Percentiles rank a stretch among this genome's conserved stretches.
phyloP scores from a whole-genome alignment of 2,329 filamentous ascomycete species.

The Xylogone sp. region DNA sequence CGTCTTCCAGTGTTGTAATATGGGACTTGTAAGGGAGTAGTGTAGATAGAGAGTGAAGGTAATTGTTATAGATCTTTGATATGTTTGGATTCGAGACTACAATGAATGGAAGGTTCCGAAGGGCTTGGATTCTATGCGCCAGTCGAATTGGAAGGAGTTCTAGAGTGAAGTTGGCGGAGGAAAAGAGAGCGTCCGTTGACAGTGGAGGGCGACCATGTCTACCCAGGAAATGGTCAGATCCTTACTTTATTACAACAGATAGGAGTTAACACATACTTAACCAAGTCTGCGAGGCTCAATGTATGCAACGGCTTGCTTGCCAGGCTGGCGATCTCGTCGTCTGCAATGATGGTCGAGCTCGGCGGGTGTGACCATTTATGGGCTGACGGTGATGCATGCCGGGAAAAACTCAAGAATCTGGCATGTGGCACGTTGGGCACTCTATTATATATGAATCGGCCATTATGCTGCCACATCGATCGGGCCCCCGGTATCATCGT shows the following conservation, averaged over 20 bases:
- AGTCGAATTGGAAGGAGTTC: conserved; percentile 87
- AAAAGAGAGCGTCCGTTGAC: conserved; percentile 72
- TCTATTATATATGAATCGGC: background rate
- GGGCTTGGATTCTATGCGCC: conserved; percentile 87
- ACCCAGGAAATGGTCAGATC: background rate
- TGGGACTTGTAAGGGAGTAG: conserved; percentile 68
- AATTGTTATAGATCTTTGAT: conserved; percentile 91
- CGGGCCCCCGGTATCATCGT: background rate
- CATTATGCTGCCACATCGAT: background rate
- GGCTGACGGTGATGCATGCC: conserved; percentile 25
- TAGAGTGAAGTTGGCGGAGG: conserved; percentile 93
- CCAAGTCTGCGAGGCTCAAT: conserved; percentile 81
- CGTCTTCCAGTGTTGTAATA: conserved; percentile 78
- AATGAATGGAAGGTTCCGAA: conserved; percentile 93
- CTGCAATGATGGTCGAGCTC: conserved; percentile 50
- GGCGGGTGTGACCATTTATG: conserved; percentile 39
- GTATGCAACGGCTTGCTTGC: conserved; percentile 75
- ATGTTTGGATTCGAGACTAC: conserved; percentile 98
- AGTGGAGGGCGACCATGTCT: conserved; percentile 76
- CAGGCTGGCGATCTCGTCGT: conserved; percentile 75
- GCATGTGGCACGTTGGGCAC: background rate
- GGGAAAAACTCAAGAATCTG: conserved; percentile 3
- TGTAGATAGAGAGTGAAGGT: conserved; percentile 87
- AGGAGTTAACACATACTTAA: conserved; percentile 59
- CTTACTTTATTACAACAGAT: background rate